Base-by-base conservation (phyloP, 805 yeast genomes). In the Teunomyces tritomae region DNA sequence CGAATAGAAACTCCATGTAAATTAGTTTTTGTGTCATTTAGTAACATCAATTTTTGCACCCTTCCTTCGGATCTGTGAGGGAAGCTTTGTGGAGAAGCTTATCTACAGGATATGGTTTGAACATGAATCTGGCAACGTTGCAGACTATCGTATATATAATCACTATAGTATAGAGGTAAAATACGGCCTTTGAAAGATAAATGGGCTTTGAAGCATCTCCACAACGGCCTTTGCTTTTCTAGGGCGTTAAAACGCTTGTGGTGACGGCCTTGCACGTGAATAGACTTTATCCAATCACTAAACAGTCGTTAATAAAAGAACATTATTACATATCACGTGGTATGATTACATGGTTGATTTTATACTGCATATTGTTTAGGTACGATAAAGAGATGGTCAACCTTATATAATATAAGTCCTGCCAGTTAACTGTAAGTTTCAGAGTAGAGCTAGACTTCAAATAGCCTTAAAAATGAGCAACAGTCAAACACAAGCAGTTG, bases 401-500 rank as follows among this genome's bases (percentile, higher is more conserved):
- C 14, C 28, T 5, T 37, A 37, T 37, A 37, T 37, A 37, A 26
- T 37, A 11, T 37, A 11, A 20, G 17, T 6, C 17, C 40, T 37
- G 40, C 40, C 29, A 26, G 20, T 26, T 37, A 13, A 32, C 16
- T 32, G 17, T 16, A 37, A 37, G 40, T 37, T 37, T n/a, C 28
- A 13, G 14, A 32, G 17, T n/a, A 32, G 34, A 32, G 34, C 14
- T 32, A 13, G 17, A 13, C 17, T 16, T n/a, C 17, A 13, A 20
- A n/a, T 9, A 32, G 34, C n/a, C 34, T 16, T 13, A 30, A 41
- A 40, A 7, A 52, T 52, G 56, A 52, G 56, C 44, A 33, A 28
- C 37, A 48, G 49, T 24, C 55, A 52, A 46, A 44, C 44, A 20
- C 47, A 49, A 40, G 52, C 49, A 68, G 72, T 71, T 39, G 59